These are phyloP conservation scores for Passalora sequoiae DNA, from an alignment of 2,329 filamentous ascomycete genomes.

Conservation along the genomic window DNA sequence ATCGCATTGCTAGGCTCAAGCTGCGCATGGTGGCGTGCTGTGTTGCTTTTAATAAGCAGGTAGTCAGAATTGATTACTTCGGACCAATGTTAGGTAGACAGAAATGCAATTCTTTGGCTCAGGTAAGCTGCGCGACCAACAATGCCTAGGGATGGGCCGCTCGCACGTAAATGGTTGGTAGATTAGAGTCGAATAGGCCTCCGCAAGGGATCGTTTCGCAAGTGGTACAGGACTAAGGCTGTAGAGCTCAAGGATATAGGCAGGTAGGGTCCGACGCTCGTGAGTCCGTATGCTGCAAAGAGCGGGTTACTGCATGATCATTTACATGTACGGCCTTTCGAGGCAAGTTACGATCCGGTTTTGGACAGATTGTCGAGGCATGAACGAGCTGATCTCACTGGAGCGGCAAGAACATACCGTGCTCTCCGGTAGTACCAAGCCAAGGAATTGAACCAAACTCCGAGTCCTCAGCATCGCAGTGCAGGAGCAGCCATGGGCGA, in stretches of 20 bases:
- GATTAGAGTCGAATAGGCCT: slow-evolving; percentile 1
- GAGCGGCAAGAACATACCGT: slow-evolving; percentile 15
- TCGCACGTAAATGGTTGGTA: slow-evolving; percentile 6
- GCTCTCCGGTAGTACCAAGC: slow-evolving; percentile 3
- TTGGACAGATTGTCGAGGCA: too few species aligned
- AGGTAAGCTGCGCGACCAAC: background rate
- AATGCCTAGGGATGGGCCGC: background rate
- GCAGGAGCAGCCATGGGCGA: slow-evolving; percentile 13
- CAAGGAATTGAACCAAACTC: too few species aligned
- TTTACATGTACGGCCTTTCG: slow-evolving; percentile 1
- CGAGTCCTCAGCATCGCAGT: slow-evolving; percentile 5
- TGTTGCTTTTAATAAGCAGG: background rate
- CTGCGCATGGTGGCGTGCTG: background rate
- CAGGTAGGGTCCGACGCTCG: background rate
- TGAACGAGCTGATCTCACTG: background rate
- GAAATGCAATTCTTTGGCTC: background rate
- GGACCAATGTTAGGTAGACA: background rate
- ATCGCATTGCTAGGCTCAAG: background rate
- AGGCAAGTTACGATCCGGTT: slow-evolving; percentile 6
- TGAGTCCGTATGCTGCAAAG: background rate
- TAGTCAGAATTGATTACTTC: background rate
- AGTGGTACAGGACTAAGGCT: slow-evolving; percentile 4
- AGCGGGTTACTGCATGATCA: slow-evolving; percentile 5
- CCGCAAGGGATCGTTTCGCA: slow-evolving; percentile 3
- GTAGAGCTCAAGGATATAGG: slow-evolving; percentile 5